phyloP scores from a whole-genome alignment of 139 green algal genomes.

The Auxenochlorella pyrenoidosa region DNA sequence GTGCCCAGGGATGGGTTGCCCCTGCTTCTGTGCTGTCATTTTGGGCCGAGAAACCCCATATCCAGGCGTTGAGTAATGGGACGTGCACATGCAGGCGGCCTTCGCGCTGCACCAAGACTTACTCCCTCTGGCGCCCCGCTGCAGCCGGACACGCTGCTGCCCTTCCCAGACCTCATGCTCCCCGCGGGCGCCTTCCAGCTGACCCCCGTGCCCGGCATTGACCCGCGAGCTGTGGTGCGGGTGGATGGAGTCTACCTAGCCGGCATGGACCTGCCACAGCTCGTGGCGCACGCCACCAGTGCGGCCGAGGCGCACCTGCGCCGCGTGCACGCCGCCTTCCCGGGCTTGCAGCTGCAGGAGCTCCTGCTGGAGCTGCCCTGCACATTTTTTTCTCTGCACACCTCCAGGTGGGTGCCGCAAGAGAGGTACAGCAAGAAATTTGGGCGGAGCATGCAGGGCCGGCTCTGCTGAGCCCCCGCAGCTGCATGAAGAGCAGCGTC shows the following conservation, averaged over 20 bases:
- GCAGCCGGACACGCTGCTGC: slow-evolving; percentile 41
- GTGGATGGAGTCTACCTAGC: slow-evolving; percentile 53
- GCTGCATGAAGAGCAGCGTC: too few species aligned
- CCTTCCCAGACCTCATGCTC: slow-evolving; percentile 53
- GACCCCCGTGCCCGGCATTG: slow-evolving; percentile 34
- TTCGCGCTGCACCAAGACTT: too few species aligned
- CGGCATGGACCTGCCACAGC: slow-evolving; percentile 43
- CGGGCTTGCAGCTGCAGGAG: slow-evolving; percentile 47
- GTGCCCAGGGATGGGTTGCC: too few species aligned
- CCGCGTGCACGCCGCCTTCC: slow-evolving; percentile 36
- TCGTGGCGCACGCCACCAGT: slow-evolving; percentile 40
- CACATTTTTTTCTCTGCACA: slow-evolving; percentile 69
- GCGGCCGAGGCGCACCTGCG: slow-evolving; percentile 34
- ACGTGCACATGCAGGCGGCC: too few species aligned
- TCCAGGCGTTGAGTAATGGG: too few species aligned
- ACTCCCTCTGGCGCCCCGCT: background rate
- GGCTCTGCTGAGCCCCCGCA: background rate
- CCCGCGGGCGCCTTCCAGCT: slow-evolving; percentile 49
- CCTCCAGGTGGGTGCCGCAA: slow-evolving; percentile 31
- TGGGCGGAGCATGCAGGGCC: background rate
- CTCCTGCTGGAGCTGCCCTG: slow-evolving; percentile 74
- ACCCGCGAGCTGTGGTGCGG: slow-evolving; percentile 32
- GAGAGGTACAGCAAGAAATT: background rate
- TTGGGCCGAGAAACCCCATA: too few species aligned
- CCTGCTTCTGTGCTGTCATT: too few species aligned